Evolutionary conservation across 1,284 basidiomycete species (phyloP), one percentile per base, ranked within the genome.

Genomic region (Xerocomus nothofagi): DNA sequence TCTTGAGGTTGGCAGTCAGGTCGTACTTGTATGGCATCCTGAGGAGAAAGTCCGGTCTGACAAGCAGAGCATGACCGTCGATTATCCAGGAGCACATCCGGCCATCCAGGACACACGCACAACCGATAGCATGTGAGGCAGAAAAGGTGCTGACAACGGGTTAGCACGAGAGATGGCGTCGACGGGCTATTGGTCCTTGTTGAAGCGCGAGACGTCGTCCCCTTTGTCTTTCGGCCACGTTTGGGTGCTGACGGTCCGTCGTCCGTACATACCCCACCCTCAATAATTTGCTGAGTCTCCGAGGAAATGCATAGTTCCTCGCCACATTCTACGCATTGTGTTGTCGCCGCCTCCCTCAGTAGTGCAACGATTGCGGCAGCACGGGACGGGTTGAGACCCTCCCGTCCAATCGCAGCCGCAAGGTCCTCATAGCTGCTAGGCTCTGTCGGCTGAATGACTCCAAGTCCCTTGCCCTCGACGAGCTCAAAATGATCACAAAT

Each of bases 401-500:
- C 86, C 44, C 74, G 78, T 39, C 79, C 73, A 55, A 98, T 94
- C 18, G 84, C 82, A 18, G 82, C 75, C 3, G 85, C 75, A 32
- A 91, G 79, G 47, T 93, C 87, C 56, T 93, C 86, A 59, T 90
- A 92, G 31, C 76, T 67, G 32, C 75, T 71, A 27, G 73, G 68
- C 49, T 69, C 73, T 30, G 53, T 53, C 14, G 66, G 57, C 47
- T 72, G 73, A 11, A 59, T 57, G 44, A 73, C 75, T 44, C 75
- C 75, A 38, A 79, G 71, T 48, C 79, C 80, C 57, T 92, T 93
- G 55, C 85, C 84, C 65, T 89, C 79, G 2, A 98, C 91, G 30
- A 99, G 80, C 60, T 95, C 93, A 58, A 86, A 91, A 71, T 99
- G 95, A 66, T 98, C 93, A 73, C 97, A 99, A 44, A 98, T 98